phyloP scores from a whole-genome alignment of 139 green algal genomes.

The Zygnema circumcarinatum region DNA sequence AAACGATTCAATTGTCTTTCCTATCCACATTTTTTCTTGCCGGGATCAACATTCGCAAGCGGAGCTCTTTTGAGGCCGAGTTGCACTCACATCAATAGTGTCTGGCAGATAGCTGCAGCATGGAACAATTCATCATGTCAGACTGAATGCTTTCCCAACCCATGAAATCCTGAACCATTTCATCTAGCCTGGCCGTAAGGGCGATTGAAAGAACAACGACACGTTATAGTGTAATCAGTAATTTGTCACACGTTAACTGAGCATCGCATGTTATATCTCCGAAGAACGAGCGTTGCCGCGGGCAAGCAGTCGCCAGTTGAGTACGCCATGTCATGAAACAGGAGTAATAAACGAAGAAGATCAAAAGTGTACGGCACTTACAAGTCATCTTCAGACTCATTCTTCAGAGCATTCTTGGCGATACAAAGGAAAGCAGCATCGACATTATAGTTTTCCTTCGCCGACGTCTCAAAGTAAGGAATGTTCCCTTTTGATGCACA shows the following conservation, averaged over 20 bases:
- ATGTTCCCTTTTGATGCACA: conserved; percentile 88
- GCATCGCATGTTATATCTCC: no score
- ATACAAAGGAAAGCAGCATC: conserved; percentile 90
- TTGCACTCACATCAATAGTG: conserved; percentile 88
- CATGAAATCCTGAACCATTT: conserved; percentile 26
- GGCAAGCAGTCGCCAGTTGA: no score
- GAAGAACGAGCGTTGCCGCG: no score
- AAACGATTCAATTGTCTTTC: no score
- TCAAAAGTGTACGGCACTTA: conserved; percentile 55
- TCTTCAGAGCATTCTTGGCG: conserved; percentile 87
- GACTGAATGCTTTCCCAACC: not conserved
- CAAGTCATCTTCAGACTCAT: conserved; percentile 93
- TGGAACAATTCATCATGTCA: not conserved
- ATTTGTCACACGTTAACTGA: no score
- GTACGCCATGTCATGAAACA: no score
- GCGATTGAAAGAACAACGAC: not conserved
- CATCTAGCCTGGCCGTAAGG: not conserved
- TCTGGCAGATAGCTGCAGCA: conserved; percentile 85
- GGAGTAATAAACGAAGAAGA: not conserved
- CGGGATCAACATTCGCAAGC: conserved; percentile 69
- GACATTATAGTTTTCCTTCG: conserved; percentile 94
- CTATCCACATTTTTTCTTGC: no score
- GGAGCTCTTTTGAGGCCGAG: conserved; percentile 61
- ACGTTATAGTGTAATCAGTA: no score
- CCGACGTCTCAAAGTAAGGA: conserved; percentile 94